These are phyloP conservation scores for Pulicaria dysenterica DNA, from an alignment of 129 eudicot genomes.

Conservation along the genomic window DNA sequence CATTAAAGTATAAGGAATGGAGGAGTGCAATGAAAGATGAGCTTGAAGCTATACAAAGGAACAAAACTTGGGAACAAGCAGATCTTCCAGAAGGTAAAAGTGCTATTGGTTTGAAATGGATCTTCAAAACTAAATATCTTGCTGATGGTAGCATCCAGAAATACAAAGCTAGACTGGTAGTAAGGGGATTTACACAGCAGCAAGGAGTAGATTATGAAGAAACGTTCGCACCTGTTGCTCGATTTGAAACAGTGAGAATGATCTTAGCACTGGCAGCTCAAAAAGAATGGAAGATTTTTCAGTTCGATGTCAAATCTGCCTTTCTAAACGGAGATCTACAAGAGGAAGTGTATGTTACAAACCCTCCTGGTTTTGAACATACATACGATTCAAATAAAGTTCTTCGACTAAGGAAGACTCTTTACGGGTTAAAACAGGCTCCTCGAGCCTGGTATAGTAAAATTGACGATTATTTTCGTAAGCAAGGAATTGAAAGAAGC, in stretches of 20 bases:
- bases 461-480: neutral
- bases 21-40: neutral
- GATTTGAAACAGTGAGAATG: constrained; percentile 3
- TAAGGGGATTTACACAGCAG: constrained; percentile 14
- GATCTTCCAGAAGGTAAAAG: constrained; percentile 5
- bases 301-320: constrained; percentile 24
- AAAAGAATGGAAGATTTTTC: constrained; percentile 12
- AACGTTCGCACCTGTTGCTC: too few relatives aligned
- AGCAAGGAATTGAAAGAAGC: neutral
- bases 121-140: neutral
- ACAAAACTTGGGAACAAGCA: neutral
- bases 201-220: constrained; percentile 1
- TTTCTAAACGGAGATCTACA: neutral
- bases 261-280: neutral
- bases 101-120: constrained; percentile 14
- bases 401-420: too few relatives aligned
- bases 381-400: neutral
- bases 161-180: constrained; percentile 27
- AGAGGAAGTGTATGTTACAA: neutral
- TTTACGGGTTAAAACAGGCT: too few relatives aligned
- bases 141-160: constrained; percentile 9
- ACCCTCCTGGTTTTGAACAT: neutral
- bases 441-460: neutral
- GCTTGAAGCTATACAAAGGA: neutral
- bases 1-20: neutral